Percentiles rank a stretch among this genome's conserved stretches.
These are phyloP conservation scores for Neohortaea acidophila DNA, from an alignment of 495 filamentous ascomycete genomes.

Conservation along the genomic window DNA sequence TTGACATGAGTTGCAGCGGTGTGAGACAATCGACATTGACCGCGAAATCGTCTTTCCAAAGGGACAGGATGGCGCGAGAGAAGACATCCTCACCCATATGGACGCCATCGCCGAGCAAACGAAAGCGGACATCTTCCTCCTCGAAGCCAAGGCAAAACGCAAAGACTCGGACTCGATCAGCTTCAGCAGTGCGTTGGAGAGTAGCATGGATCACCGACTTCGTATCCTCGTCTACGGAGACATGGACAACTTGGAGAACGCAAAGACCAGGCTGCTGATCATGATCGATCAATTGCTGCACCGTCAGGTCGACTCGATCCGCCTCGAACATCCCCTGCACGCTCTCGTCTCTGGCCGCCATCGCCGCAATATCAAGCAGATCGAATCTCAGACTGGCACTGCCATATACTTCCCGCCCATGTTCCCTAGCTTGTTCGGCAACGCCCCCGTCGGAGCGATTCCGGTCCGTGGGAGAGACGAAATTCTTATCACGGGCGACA, in stretches of 20 bases:
- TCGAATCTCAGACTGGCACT: constrained; percentile 83
- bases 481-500: constrained; percentile 85
- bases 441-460: constrained; percentile 62
- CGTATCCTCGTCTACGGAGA: constrained; percentile 90
- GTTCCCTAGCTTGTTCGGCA: constrained; percentile 77
- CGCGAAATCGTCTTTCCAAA: constrained; percentile 69
- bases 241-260: constrained; percentile 86
- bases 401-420: constrained; percentile 96
- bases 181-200: constrained; percentile 54
- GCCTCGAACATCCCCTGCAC: constrained; percentile 75
- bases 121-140: constrained; percentile 88
- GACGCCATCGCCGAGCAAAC: constrained; percentile 70
- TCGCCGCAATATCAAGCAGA: constrained; percentile 90
- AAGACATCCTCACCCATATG: constrained; percentile 65
- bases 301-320: constrained; percentile 64
- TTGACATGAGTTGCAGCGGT: constrained; percentile 41
- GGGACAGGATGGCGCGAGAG: constrained; percentile 45
- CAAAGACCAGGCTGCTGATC: constrained; percentile 87
- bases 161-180: constrained; percentile 36
- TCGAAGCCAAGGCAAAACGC: constrained; percentile 50
- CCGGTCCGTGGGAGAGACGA: constrained; percentile 64
- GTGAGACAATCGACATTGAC: constrained; percentile 83
- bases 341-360: constrained; percentile 79
- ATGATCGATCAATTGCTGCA: constrained; percentile 91
- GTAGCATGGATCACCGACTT: constrained; percentile 60